Percentiles rank a stretch among this genome's conserved stretches.
Evolutionary conservation across 176 grass and related monocot genomes (phyloP).

Genomic region (Carex scoparia): DNA sequence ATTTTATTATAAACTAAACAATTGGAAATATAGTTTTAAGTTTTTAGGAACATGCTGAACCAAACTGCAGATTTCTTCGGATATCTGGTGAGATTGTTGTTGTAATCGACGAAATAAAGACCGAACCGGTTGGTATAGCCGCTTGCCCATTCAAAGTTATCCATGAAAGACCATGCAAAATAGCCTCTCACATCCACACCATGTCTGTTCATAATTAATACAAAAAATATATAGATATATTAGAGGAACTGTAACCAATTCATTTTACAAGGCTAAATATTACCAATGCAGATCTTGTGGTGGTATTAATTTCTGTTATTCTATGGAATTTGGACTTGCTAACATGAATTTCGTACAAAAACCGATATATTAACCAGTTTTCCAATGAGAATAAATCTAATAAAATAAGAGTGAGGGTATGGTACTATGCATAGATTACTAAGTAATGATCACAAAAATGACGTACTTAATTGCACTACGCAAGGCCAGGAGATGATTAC

Average conservation of each 20-base stretch:
- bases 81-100: conserved; percentile 15
- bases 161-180: conserved; percentile 26
- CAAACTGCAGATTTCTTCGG: conserved; percentile 21
- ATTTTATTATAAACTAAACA: background rate
- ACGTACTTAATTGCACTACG: conserved; percentile 13
- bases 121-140: conserved; percentile 21
- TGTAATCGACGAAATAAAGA: conserved; percentile 21
- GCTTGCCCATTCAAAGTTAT: conserved; percentile 25
- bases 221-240: background rate
- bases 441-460: background rate
- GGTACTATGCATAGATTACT: background rate
- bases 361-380: too few relatives aligned
- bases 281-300: background rate
- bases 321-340: background rate
- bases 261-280: background rate
- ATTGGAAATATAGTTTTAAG: background rate
- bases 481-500: background rate
- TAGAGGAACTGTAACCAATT: background rate
- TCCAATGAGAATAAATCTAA: too few relatives aligned
- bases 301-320: background rate
- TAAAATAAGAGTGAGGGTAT: too few relatives aligned
- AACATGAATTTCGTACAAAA: background rate
- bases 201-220: background rate
- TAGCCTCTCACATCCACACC: conserved; percentile 22
- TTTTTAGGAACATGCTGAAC: conserved; percentile 21